Conservation (phyloP, 768 basidiomycete genomes). For the Rubroboletus pulcherrimus region DNA sequence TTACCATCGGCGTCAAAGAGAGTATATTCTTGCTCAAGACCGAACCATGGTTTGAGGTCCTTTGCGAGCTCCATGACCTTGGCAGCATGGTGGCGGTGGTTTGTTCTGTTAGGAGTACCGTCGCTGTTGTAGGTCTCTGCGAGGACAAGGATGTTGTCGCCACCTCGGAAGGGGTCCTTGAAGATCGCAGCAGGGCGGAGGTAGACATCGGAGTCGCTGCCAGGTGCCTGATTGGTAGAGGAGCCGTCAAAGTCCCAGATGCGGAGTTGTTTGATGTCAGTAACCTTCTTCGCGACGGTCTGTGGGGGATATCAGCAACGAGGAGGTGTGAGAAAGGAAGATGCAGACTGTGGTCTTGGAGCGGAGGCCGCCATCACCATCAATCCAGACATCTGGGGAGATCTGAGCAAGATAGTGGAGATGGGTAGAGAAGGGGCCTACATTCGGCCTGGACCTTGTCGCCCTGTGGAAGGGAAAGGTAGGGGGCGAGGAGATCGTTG, state of each 20-base stretch:
- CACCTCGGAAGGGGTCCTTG: constrained; percentile 99
- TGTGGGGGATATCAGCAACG: constrained; percentile 28
- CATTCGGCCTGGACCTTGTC: constrained; percentile 94
- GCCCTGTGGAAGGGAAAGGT: constrained; percentile 85
- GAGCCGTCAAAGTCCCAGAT: constrained; percentile 99
- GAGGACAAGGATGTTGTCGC: constrained; percentile 95
- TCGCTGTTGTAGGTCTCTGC: constrained; percentile 99
- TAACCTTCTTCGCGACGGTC: constrained; percentile 86
- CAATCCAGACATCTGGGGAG: constrained; percentile 90
- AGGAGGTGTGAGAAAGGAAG: background rate
- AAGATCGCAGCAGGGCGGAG: constrained; percentile 96
- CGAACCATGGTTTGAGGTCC: constrained; percentile 86
- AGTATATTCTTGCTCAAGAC: constrained; percentile 98
- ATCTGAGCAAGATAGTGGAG: constrained; percentile 4
- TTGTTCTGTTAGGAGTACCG: constrained; percentile 95
- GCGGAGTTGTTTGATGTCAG: constrained; percentile 86
- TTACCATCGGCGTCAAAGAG: constrained; percentile 87
- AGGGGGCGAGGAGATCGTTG: constrained; percentile 87
- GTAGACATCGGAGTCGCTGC: constrained; percentile 94
- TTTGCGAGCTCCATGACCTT: constrained; percentile 95
- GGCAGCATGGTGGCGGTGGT: constrained; percentile 89
- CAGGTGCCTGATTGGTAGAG: constrained; percentile 96
- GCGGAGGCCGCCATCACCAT: constrained; percentile 90
- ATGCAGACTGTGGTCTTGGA: constrained; percentile 87
- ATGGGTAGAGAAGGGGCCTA: constrained; percentile 32